A percentile compares a stretch with the other conserved stretches of the same genome.
These are phyloP conservation scores for Cystobasidium onofrii DNA, from an alignment of 768 basidiomycete species.

Conservation along the genomic window DNA sequence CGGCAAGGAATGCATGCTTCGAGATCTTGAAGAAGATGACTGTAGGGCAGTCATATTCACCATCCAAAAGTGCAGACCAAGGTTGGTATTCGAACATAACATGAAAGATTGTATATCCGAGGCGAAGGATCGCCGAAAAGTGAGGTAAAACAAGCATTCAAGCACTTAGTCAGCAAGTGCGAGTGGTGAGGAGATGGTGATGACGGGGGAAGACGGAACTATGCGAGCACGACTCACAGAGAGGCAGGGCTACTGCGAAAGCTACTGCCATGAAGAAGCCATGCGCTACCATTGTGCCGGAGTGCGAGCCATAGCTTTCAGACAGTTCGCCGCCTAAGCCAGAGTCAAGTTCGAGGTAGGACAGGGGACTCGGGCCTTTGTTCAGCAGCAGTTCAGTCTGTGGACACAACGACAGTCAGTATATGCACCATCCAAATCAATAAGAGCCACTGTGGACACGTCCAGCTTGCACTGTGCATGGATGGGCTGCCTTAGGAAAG, in stretches of 20 bases:
- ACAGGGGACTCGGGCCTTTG: conserved; percentile 5
- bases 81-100: too few relatives aligned
- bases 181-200: too few relatives aligned
- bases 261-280: conserved; percentile 5
- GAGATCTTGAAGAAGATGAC: conserved; percentile 1
- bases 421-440: too few relatives aligned
- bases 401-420: too few relatives aligned
- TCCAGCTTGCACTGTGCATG: too few relatives aligned
- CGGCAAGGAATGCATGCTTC: conserved; percentile 15
- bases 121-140: background rate
- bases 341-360: conserved; percentile 11
- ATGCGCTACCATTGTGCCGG: conserved; percentile 7
- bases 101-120: background rate
- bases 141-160: too few relatives aligned
- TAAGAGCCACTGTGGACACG: too few relatives aligned
- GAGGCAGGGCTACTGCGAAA: conserved; percentile 11
- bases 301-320: conserved; percentile 9
- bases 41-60: too few relatives aligned
- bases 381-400: conserved; percentile 3
- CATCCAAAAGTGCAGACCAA: too few relatives aligned
- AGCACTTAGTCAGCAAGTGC: background rate
- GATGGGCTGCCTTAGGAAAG: too few relatives aligned
- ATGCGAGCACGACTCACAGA: background rate
- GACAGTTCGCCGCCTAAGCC: background rate
- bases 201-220: too few relatives aligned